These are phyloP conservation scores for Colletotrichum tofieldiae DNA, from an alignment of 2,329 filamentous ascomycete species.

Conservation along the genomic window DNA sequence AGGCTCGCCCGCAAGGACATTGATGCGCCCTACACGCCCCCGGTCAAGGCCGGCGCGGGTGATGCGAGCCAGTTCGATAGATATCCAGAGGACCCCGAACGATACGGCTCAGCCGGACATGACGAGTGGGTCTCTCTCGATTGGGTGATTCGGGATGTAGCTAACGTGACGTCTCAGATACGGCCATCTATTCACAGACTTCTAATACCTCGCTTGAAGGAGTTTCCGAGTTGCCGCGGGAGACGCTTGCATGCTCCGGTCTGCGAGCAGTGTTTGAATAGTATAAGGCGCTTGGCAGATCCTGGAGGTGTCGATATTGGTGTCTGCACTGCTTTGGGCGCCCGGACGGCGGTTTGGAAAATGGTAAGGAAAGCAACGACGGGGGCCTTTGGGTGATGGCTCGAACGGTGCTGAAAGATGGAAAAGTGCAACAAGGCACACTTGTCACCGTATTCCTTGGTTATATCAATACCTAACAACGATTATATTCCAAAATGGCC, in stretches of 20 bases:
- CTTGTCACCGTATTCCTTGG: conserved; percentile 38
- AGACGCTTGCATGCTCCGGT: conserved; percentile 7
- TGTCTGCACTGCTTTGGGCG: conserved; percentile 41
- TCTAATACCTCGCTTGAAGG: conserved; percentile 61
- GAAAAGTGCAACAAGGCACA: conserved; percentile 36
- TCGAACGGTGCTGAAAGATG: conserved; percentile 31
- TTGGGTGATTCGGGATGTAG: neutral
- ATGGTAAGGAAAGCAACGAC: conserved; percentile 32
- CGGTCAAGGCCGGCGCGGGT: conserved; percentile 92
- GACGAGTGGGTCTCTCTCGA: conserved; percentile 81
- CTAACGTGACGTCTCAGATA: conserved; percentile 64
- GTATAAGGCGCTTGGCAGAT: conserved; percentile 25
- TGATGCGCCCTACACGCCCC: conserved; percentile 96
- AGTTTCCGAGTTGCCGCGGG: neutral
- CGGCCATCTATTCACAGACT: conserved; percentile 83
- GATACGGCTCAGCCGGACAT: conserved; percentile 83
- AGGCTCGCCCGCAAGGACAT: conserved; percentile 95
- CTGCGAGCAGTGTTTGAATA: conserved; percentile 31
- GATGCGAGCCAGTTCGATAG: conserved; percentile 98
- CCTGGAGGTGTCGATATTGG: conserved; percentile 23
- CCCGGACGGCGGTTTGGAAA: conserved; percentile 38
- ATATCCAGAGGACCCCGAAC: conserved; percentile 96
- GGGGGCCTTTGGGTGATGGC: conserved; percentile 13
- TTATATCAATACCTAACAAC: conserved; percentile 44
- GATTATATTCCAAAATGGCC: conserved; percentile 33